Conservation (phyloP, 768 basidiomycete species). For the Serendipita indica region DNA sequence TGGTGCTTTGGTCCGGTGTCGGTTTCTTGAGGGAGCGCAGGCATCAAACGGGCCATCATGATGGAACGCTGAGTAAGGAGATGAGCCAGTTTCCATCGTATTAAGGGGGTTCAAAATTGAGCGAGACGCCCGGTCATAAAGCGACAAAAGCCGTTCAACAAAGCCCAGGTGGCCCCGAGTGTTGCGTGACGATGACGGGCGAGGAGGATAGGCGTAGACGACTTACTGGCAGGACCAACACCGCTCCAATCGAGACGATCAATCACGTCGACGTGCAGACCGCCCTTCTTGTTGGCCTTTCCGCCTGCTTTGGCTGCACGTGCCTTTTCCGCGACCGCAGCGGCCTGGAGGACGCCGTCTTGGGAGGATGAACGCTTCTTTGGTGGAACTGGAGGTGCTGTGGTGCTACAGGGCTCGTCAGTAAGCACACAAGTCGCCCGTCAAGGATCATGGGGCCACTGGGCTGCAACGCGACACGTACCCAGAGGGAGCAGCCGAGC, state of each 20-base stretch:
- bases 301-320: slow-evolving; percentile 30
- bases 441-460: slow-evolving; percentile 12
- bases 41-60: slow-evolving; percentile 89
- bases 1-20: slow-evolving; percentile 61
- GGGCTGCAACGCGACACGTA: slow-evolving; percentile 17
- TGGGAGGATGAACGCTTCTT: slow-evolving; percentile 36
- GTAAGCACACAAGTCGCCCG: slow-evolving; percentile 21
- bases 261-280: slow-evolving; percentile 75
- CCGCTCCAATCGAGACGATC: slow-evolving; percentile 78
- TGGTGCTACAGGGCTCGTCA: slow-evolving; percentile 12
- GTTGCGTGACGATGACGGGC: background rate
- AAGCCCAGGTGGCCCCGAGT: background rate
- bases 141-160: slow-evolving; percentile 13
- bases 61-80: slow-evolving; percentile 52
- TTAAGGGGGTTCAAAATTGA: slow-evolving; percentile 8
- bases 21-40: slow-evolving; percentile 80
- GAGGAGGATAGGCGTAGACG: background rate
- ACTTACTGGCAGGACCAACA: slow-evolving; percentile 60
- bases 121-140: slow-evolving; percentile 10
- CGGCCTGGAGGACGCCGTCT: slow-evolving; percentile 30
- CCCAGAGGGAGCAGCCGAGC: slow-evolving; percentile 33
- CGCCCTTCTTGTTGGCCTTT: slow-evolving; percentile 48
- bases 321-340: slow-evolving; percentile 30
- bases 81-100: slow-evolving; percentile 17
- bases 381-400: slow-evolving; percentile 19